Evolutionary conservation across 2,329 filamentous ascomycete species (phyloP), one percentile per base, ranked within the genome.

Genomic region (Aspergillus pseudotamarii): DNA sequence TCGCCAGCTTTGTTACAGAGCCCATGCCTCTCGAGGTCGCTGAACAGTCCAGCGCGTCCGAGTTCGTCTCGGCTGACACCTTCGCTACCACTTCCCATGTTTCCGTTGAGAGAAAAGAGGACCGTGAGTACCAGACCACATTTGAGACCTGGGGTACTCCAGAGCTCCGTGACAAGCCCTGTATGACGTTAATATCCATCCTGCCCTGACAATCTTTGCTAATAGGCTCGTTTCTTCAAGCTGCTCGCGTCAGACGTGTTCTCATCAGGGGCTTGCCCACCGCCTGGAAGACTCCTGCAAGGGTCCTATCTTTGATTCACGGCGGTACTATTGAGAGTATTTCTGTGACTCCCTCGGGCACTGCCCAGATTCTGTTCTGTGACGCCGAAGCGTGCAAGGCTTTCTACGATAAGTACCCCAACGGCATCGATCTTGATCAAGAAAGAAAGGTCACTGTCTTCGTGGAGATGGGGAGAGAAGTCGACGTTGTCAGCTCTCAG

Each of bases 401-500:
- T 4, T 81, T 78, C 65, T 75, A 73, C 48, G 70, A 76, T 12
- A 71, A 71, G 43, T 75, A 79, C 34, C 69, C 71, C 3, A 77
- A 76, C 19, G 79, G 79, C 6, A 75, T 82, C 34, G 69, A 67
- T 4, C 69, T 79, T 55, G 73, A 71, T 32, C 69, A 66, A 32
- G 70, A 76, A 26, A 69, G 69, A 34, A 71, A 69, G 46, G 62
- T 69, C 19, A 71, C 72, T 1, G 68, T 82, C 53, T 68, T 79
- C 6, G 74, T 79, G 21, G 75, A 78, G 16, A 71, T 82, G n/a
- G 71, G 74, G 1, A 73, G 79, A 10, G 69, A 76, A 0, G 73
- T 84, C 10, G 75, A 80, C 41, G 68, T 76, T 6, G 69, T 80
- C 62, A 80, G 79, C 61, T 79, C 79, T 11, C 71, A 79, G 34